Conservation (phyloP, 2,329 filamentous ascomycete genomes). For the Aspergillus sp. region DNA sequence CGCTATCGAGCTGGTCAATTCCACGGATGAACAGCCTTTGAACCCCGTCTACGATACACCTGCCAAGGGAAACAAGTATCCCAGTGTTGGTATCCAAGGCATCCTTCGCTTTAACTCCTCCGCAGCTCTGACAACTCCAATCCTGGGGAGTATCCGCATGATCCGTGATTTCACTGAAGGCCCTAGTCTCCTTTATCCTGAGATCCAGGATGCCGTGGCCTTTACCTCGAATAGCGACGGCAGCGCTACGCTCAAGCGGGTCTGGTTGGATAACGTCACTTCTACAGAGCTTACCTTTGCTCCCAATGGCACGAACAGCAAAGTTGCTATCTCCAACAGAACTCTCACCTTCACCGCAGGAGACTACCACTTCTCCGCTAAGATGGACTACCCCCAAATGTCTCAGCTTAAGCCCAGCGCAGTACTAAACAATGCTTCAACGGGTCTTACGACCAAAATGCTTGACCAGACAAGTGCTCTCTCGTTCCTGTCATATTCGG, state of each 20-base stretch:
- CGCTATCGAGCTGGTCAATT: constrained; percentile 49
- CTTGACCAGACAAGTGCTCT: constrained; percentile 49
- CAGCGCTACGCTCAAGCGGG: constrained; percentile 46
- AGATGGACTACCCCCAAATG: constrained; percentile 60
- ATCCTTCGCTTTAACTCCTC: constrained; percentile 55
- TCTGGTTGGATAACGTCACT: constrained; percentile 61
- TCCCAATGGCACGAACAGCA: constrained; percentile 22
- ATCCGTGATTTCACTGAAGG: constrained; percentile 62
- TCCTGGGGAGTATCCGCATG: constrained; percentile 58
- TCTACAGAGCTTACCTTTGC: constrained; percentile 50
- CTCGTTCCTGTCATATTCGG: constrained; percentile 59
- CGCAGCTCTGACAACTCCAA: constrained; percentile 50
- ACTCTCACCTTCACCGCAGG: constrained; percentile 49
- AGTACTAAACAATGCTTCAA: constrained; percentile 48
- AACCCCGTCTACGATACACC: constrained; percentile 39
- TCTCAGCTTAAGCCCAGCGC: constrained; percentile 47
- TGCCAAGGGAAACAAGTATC: constrained; percentile 24
- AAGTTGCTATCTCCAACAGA: constrained; percentile 37
- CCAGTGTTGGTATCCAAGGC: constrained; percentile 51
- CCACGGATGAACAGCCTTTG: constrained; percentile 42
- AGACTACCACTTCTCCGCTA: constrained; percentile 54
- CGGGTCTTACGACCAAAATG: constrained; percentile 42
- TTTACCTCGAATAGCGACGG: constrained; percentile 37
- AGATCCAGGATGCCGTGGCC: constrained; percentile 52
- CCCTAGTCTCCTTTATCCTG: constrained; percentile 45